Percentiles rank a stretch among this genome's conserved stretches.
phyloP scores from a whole-genome alignment of 805 yeast genomes.

The Candida lessepsii region DNA sequence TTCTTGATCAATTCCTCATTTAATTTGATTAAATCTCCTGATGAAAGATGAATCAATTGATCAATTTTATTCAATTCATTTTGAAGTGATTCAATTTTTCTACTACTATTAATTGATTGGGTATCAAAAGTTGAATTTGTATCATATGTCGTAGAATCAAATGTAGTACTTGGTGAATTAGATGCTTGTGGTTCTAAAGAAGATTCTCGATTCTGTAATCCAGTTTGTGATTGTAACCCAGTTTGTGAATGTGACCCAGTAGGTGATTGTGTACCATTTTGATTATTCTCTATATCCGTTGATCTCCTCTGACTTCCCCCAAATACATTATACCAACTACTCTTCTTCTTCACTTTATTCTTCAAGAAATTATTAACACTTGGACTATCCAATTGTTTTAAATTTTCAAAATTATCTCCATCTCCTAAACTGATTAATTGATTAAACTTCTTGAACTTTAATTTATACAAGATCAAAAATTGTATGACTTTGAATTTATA shows the following conservation, averaged over 20 bases:
- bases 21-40: slow-evolving; percentile 43
- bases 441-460: slow-evolving; percentile 38
- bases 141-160: not conserved
- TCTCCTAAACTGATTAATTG: slow-evolving; percentile 30
- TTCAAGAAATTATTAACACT: slow-evolving; percentile 35
- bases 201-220: no score
- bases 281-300: no score
- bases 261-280: no score
- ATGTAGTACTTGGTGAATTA: no score
- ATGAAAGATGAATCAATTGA: slow-evolving; percentile 45
- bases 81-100: slow-evolving; percentile 33
- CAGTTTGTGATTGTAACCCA: no score
- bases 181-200: no score
- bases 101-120: not conserved
- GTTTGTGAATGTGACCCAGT: no score
- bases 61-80: slow-evolving; percentile 45
- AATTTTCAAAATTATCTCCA: slow-evolving; percentile 22
- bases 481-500: slow-evolving; percentile 54
- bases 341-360: slow-evolving; percentile 27
- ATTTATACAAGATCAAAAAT: slow-evolving; percentile 38
- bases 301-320: slow-evolving; percentile 24
- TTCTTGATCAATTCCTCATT: slow-evolving; percentile 44
- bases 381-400: slow-evolving; percentile 40
- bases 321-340: slow-evolving; percentile 44
- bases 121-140: no score